Base-by-base conservation (phyloP, 2,329 filamentous ascomycete genomes). In the Penicillium hordei region DNA sequence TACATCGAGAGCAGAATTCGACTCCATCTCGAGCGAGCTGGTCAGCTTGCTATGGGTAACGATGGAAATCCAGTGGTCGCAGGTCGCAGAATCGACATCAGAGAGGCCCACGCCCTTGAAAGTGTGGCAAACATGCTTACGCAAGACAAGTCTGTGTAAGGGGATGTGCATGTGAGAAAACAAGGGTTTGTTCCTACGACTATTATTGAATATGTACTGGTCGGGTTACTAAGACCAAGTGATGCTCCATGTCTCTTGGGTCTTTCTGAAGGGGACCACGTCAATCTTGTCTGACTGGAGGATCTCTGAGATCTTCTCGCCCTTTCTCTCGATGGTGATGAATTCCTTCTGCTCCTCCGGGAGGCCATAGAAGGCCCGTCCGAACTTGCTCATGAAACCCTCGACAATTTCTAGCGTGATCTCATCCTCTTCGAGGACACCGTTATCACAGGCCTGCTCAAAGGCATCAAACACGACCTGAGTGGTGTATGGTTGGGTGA, bases 1-100 rank as follows among this genome's bases (percentile, higher is more conserved):
- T 97, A 97, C 72, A 87, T 97, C 48, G 93, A 97, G 75, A 83
- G 83, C 53, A 87, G 92, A 68, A 90, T 90, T 50, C 81, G 86
- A 64, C 82, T 89, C 59, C 90, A 95, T 71, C 78, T 97, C 40
- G 90, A 96, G 76, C 72, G 77, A 25, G 69, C 73, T 42, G 77
- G 76, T 8, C 74, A 76, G 56, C 59, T 77, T 48, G 66, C 70
- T 7, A 66, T 73, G 53, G 68, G 70, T 10, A 63, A 68, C 31
- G 70, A 74, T 46, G 68, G 70, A 17, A 69, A 73, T 48, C 62
- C 69, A 10, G 67, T 74, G 36, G 65, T 77, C 56, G 69, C 70
- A 45, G 75, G 76, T 40, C 71, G 75, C 46, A 76, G 70, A 58
- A 73, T 77, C 50, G 68, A 74, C 42, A 71, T 70, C 46, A 65